Conservation (phyloP, 148 eudicot species). For the Rhododendron williamsianum region DNA sequence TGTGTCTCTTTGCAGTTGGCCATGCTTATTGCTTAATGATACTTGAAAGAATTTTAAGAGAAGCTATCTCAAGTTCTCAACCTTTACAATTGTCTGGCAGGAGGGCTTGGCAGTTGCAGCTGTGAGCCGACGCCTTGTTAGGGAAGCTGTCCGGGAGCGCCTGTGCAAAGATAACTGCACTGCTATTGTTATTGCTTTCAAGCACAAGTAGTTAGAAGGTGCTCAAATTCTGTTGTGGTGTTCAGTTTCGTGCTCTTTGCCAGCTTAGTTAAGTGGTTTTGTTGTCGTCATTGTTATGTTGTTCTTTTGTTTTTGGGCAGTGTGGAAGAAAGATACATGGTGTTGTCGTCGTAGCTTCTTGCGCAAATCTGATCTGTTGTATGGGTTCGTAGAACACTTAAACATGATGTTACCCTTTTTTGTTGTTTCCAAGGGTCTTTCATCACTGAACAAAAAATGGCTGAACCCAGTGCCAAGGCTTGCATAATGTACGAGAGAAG, state of each 20-base stretch:
- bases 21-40: not conserved
- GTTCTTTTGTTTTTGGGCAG: not conserved
- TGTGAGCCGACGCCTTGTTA: slow-evolving; percentile 66
- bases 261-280: not conserved
- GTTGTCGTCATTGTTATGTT: not conserved
- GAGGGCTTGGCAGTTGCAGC: slow-evolving; percentile 57
- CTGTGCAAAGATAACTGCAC: slow-evolving; percentile 83
- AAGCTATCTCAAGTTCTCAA: slow-evolving; percentile 2
- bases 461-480: not conserved
- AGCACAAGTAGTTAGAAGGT: slow-evolving; percentile 21
- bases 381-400: not conserved
- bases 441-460: not conserved
- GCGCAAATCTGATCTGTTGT: not conserved
- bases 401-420: not conserved
- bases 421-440: not conserved
- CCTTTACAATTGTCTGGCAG: slow-evolving; percentile 31
- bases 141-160: slow-evolving; percentile 77
- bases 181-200: slow-evolving; percentile 64
- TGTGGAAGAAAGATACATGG: not conserved
- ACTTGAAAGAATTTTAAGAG: not conserved
- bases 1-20: not conserved
- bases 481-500: not conserved
- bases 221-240: not conserved
- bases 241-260: not conserved
- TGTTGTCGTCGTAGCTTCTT: not conserved